A percentile compares a stretch with the other conserved stretches of the same genome.
Conservation (phyloP, 2,329 filamentous ascomycete genomes). For the Trichoderma gracile region DNA sequence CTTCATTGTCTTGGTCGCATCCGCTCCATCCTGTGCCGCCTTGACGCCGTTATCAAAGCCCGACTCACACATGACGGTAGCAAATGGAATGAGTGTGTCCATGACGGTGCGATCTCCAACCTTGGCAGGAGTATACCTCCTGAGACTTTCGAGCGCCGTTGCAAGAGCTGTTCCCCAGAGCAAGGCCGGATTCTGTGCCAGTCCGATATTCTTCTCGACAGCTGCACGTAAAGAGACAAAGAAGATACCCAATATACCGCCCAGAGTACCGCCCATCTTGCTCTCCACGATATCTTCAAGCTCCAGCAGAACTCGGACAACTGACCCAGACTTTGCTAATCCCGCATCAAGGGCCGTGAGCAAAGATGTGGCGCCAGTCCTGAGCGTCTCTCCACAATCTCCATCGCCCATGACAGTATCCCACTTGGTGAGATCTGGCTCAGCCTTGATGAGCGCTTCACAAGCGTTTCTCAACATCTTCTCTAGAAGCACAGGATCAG, state of each 20-base stretch:
- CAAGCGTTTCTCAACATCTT: conserved; percentile 57
- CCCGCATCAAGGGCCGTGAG: conserved; percentile 49
- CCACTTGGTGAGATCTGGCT: conserved; percentile 63
- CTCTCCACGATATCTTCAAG: conserved; percentile 57
- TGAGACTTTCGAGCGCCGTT: conserved; percentile 48
- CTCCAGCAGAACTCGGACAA: conserved; percentile 49
- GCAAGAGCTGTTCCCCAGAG: conserved; percentile 49
- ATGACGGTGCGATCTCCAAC: conserved; percentile 59
- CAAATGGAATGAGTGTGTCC: conserved; percentile 58
- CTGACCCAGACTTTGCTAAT: conserved; percentile 46
- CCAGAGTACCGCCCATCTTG: conserved; percentile 56
- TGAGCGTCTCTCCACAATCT: conserved; percentile 64
- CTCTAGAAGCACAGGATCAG: conserved; percentile 56
- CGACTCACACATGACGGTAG: conserved; percentile 47
- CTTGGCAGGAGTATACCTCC: conserved; percentile 56
- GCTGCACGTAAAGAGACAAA: conserved; percentile 50
- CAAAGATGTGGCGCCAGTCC: conserved; percentile 52
- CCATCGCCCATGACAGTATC: conserved; percentile 66
- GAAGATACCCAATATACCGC: conserved; percentile 57
- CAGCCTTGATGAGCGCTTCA: conserved; percentile 55
- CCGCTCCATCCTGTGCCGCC: conserved; percentile 60
- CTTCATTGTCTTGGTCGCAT: conserved; percentile 64
- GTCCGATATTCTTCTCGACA: conserved; percentile 42
- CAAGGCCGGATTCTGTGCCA: conserved; percentile 39
- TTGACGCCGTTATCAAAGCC: conserved; percentile 58